These are phyloP conservation scores for Candida schatavii DNA, from an alignment of 805 yeast genomes.

Conservation along the genomic window DNA sequence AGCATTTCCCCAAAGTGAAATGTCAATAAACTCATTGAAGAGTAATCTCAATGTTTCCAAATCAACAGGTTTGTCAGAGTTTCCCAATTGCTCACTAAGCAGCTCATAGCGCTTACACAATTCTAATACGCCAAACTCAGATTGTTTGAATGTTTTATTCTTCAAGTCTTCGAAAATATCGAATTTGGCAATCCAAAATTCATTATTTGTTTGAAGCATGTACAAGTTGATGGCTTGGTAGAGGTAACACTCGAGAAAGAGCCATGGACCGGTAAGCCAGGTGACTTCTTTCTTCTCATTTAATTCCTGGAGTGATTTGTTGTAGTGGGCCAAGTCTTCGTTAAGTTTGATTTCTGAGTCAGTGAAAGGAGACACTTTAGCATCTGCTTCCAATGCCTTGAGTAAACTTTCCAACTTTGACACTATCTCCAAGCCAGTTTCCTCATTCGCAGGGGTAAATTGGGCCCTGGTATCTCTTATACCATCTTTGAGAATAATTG, in stretches of 20 bases:
- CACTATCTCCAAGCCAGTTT: conserved; percentile 49
- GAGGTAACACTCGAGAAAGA: conserved; percentile 78
- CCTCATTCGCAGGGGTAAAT: conserved; percentile 19
- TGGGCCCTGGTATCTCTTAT: conserved; percentile 57
- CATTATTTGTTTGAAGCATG: conserved; percentile 30
- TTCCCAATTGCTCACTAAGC: conserved; percentile 26
- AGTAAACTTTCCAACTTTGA: conserved; percentile 42
- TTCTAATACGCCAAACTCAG: conserved; percentile 76
- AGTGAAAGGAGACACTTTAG: conserved; percentile 24
- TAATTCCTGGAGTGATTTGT: conserved; percentile 45
- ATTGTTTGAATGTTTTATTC: conserved; percentile 68
- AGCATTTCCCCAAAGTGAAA: conserved; percentile 97
- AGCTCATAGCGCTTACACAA: conserved; percentile 59
- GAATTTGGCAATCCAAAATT: conserved; percentile 48
- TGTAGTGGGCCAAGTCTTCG: conserved; percentile 53
- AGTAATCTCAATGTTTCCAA: conserved; percentile 48
- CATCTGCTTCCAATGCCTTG: conserved; percentile 40
- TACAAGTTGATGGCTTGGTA: conserved; percentile 61
- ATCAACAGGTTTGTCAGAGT: conserved; percentile 27
- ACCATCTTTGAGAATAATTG: conserved; percentile 68
- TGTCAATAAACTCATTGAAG: conserved; percentile 80
- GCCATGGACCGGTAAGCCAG: conserved; percentile 91
- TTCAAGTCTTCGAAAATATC: conserved; percentile 77
- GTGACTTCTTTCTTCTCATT: conserved; percentile 33
- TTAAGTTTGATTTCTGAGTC: conserved; percentile 39